A percentile compares a stretch with the other conserved stretches of the same genome.
Conservation (phyloP, 306 rosid genomes). For the Arachis stenosperma region DNA sequence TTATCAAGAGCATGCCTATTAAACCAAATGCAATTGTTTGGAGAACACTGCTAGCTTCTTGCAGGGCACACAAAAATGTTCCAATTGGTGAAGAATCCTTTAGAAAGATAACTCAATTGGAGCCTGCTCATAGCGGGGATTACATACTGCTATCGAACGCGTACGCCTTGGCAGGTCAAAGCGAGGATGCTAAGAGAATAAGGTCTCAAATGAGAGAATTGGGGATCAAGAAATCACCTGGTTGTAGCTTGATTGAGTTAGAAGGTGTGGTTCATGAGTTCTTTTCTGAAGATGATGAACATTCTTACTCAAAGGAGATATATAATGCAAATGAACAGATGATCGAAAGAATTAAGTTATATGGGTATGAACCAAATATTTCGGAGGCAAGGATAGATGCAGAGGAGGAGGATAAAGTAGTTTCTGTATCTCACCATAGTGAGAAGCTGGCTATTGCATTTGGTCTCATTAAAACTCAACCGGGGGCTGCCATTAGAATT, state of each 20-base stretch:
- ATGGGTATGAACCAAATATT: slow-evolving; percentile 60
- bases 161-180: slow-evolving; percentile 57
- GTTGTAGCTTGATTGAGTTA: slow-evolving; percentile 65
- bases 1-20: slow-evolving; percentile 55
- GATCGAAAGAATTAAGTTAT: slow-evolving; percentile 53
- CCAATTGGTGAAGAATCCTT: slow-evolving; percentile 58
- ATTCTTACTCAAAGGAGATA: slow-evolving; percentile 56
- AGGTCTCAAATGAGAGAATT: slow-evolving; percentile 56
- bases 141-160: slow-evolving; percentile 63
- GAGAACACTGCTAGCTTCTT: slow-evolving; percentile 73
- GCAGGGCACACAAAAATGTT: slow-evolving; percentile 56
- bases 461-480: slow-evolving; percentile 56
- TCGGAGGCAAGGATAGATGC: slow-evolving; percentile 69
- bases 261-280: slow-evolving; percentile 61
- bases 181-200: slow-evolving; percentile 52
- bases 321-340: slow-evolving; percentile 55
- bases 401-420: slow-evolving; percentile 59
- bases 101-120: slow-evolving; percentile 47
- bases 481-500: slow-evolving; percentile 57
- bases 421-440: slow-evolving; percentile 65
- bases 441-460: slow-evolving; percentile 74
- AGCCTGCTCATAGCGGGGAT: slow-evolving; percentile 66
- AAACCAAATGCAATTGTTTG: slow-evolving; percentile 62
- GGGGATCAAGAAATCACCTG: slow-evolving; percentile 61
- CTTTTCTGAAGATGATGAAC: slow-evolving; percentile 58